These are phyloP conservation scores for Hanseniaspora lachancei DNA, from an alignment of 805 yeast genomes.

Conservation along the genomic window DNA sequence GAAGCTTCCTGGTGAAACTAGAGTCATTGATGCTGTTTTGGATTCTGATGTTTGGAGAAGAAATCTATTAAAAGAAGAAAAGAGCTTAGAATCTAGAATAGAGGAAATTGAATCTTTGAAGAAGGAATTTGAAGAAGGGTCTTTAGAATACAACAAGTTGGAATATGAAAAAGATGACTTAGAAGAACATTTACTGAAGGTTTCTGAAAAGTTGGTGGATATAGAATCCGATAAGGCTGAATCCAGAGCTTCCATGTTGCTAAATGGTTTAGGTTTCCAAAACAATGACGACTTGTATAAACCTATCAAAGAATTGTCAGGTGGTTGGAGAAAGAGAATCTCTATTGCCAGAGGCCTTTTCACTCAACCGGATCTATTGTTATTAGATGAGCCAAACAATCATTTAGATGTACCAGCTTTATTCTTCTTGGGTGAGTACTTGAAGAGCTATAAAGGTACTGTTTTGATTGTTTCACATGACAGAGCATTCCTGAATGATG, in stretches of 20 bases:
- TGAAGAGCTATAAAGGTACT: conserved; percentile 82
- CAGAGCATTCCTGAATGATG: conserved; percentile 90
- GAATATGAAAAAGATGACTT: conserved; percentile 87
- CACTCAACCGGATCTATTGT: conserved; percentile 86
- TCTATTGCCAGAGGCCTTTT: conserved; percentile 96
- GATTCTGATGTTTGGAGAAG: conserved; percentile 99
- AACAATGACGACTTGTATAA: conserved; percentile 69
- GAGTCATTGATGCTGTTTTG: conserved; percentile 86
- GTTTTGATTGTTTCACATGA: conserved; percentile 95
- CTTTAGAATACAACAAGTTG: conserved; percentile 59
- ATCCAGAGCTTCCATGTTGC: conserved; percentile 86
- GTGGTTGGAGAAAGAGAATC: conserved; percentile 99
- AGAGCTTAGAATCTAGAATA: conserved; percentile 58
- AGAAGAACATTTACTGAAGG: conserved; percentile 61
- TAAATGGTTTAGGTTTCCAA: conserved; percentile 79
- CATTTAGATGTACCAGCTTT: conserved; percentile 99
- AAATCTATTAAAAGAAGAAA: conserved; percentile 65
- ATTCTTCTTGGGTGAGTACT: conserved; percentile 78
- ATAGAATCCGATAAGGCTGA: conserved; percentile 98
- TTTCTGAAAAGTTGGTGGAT: conserved; percentile 69
- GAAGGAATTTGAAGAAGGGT: conserved; percentile 59
- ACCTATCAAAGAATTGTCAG: conserved; percentile 86
- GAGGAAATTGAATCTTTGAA: conserved; percentile 60
- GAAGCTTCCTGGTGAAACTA: conserved; percentile 69
- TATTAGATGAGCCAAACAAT: conserved; percentile 97